Conservation (phyloP, 345 rosid genomes). For the Eucalyptus lansdowneana region DNA sequence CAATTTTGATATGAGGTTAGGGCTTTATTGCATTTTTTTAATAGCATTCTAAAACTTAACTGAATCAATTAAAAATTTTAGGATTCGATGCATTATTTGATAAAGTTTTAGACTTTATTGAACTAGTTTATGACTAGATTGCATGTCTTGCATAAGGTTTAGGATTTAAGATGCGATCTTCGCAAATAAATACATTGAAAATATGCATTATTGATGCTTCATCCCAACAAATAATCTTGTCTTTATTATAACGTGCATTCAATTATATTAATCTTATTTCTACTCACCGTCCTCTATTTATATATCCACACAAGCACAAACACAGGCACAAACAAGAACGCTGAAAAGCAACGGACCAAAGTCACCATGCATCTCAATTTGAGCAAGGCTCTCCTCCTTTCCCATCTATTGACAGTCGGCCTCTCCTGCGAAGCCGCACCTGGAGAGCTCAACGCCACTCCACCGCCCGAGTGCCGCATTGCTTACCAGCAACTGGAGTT, state of each 20-base stretch:
- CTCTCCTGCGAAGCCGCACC: not conserved
- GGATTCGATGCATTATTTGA: not conserved
- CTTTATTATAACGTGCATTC: not conserved
- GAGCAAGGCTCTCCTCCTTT: not conserved
- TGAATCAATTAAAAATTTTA: not conserved
- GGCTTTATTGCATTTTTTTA: not conserved
- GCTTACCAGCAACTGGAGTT: not conserved
- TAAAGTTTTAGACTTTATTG: not conserved
- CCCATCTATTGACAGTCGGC: not conserved
- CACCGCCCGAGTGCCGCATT: not conserved
- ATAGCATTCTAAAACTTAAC: rapidly evolving
- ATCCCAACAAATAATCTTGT: not conserved
- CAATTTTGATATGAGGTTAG: not conserved
- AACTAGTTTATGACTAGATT: not conserved
- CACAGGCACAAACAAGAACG: not conserved
- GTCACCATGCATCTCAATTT: not conserved
- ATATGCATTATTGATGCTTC: rapidly evolving
- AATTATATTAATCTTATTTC: not conserved
- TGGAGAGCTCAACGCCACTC: not conserved
- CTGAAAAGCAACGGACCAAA: not conserved
- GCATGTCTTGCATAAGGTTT: not conserved
- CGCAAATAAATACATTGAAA: not conserved
- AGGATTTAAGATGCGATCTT: not conserved
- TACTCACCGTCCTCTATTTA: not conserved
- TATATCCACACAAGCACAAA: not conserved